phyloP scores from a whole-genome alignment of 2,329 filamentous ascomycete genomes.

The Eutypella sp. region DNA sequence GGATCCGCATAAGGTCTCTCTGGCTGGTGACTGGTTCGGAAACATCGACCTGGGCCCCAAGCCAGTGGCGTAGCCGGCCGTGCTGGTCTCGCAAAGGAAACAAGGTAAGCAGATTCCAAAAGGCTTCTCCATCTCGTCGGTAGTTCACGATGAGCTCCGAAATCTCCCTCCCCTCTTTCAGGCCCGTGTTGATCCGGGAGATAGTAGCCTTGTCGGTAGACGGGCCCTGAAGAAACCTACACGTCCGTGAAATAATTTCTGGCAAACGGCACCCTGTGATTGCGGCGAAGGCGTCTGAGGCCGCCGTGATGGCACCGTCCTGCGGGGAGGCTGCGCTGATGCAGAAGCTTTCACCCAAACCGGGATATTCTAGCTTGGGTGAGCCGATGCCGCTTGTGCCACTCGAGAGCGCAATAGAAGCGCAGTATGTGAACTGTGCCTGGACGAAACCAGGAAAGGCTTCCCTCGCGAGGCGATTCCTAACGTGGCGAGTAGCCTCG shows the following conservation, averaged over 20 bases:
- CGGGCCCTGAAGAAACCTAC: conserved; percentile 44
- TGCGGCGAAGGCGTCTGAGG: conserved; percentile 47
- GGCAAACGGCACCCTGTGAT: conserved; percentile 43
- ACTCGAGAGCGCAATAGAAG: conserved; percentile 31
- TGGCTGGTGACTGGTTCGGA: conserved; percentile 47
- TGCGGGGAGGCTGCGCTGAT: conserved; percentile 46
- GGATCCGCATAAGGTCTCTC: conserved; percentile 45
- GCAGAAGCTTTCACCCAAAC: conserved; percentile 55
- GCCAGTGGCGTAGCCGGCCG: conserved; percentile 46
- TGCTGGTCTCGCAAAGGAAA: conserved; percentile 45
- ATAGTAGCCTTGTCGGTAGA: conserved; percentile 39
- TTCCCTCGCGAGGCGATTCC: conserved; percentile 38
- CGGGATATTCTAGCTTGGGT: conserved; percentile 38
- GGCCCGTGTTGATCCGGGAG: conserved; percentile 29
- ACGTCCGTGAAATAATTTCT: conserved; percentile 46
- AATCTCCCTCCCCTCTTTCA: conserved; percentile 24
- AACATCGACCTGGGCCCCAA: conserved; percentile 54
- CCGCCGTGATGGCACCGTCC: conserved; percentile 46
- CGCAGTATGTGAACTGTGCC: conserved; percentile 43
- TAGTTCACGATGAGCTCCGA: conserved; percentile 49
- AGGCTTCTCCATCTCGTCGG: conserved; percentile 44
- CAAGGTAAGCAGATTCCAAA: conserved; percentile 53
- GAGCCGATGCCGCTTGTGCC: conserved; percentile 22
- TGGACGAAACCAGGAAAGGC: conserved; percentile 50
- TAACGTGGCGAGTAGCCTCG: conserved; percentile 38